Evolutionary conservation across 2,329 filamentous ascomycete species (phyloP).

Genomic region (Claviceps africana): DNA sequence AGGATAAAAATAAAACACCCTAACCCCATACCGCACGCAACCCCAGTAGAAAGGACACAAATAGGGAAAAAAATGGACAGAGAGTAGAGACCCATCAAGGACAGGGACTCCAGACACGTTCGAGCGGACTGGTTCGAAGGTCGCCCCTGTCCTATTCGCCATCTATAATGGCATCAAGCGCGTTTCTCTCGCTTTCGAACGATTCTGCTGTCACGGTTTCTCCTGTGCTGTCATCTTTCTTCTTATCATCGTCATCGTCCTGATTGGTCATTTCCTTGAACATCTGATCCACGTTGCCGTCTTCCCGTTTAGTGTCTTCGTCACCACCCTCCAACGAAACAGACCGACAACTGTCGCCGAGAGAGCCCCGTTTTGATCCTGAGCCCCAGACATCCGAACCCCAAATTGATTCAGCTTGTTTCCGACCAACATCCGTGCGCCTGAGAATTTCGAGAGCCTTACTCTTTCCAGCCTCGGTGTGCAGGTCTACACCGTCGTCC

Average conservation of each 20-base stretch:
- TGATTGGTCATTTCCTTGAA: constrained; percentile 42
- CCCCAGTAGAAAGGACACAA: not conserved
- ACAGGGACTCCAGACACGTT: not conserved
- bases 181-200: constrained; percentile 31
- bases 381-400: constrained; percentile 33
- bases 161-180: constrained; percentile 31
- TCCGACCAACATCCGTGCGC: constrained; percentile 35
- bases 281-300: constrained; percentile 39
- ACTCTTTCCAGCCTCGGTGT: constrained; percentile 31
- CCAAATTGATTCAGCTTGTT: constrained; percentile 36
- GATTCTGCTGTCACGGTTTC: constrained; percentile 26
- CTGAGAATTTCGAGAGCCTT: constrained; percentile 39
- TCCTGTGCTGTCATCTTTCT: constrained; percentile 17
- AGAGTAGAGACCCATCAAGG: not conserved
- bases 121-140: not conserved
- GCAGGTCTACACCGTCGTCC: constrained; percentile 30
- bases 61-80: not conserved
- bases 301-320: constrained; percentile 23
- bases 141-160: constrained; percentile 19
- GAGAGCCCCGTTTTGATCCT: constrained; percentile 13
- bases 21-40: not conserved
- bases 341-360: constrained; percentile 13
- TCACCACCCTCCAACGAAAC: constrained; percentile 16
- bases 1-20: not conserved
- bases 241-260: constrained; percentile 31